Percentiles rank a stretch among this genome's conserved stretches.
phyloP scores from a whole-genome alignment of 2,329 filamentous ascomycete species.

The Karstenula rhodostoma region DNA sequence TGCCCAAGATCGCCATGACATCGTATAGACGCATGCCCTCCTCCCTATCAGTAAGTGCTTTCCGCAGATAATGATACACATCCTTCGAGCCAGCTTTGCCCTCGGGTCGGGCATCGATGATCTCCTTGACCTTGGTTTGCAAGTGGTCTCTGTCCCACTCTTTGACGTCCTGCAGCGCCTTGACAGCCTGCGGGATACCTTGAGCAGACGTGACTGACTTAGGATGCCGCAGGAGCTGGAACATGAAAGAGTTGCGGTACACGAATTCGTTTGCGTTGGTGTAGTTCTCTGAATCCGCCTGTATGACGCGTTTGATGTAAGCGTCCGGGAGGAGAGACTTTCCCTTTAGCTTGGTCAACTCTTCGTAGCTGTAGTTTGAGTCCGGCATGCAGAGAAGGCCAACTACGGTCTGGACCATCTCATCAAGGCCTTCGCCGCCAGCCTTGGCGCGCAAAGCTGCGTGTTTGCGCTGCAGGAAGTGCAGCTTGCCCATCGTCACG shows the following conservation, averaged over 20 bases:
- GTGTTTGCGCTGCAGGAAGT: constrained; percentile 79
- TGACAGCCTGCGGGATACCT: constrained; percentile 30
- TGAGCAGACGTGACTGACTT: constrained; percentile 17
- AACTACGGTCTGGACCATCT: constrained; percentile 47
- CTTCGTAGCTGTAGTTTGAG: constrained; percentile 35
- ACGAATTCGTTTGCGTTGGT: constrained; percentile 64
- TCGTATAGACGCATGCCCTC: constrained; percentile 47
- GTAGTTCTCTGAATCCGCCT: constrained; percentile 65
- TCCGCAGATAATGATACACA: constrained; percentile 45
- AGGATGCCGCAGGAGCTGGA: constrained; percentile 49
- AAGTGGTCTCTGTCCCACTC: constrained; percentile 39
- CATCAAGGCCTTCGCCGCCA: constrained; percentile 52
- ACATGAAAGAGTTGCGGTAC: constrained; percentile 66
- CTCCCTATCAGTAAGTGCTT: constrained; percentile 40
- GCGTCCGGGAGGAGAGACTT: constrained; percentile 44
- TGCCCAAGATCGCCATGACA: constrained; percentile 44
- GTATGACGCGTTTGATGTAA: constrained; percentile 62
- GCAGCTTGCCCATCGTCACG: constrained; percentile 81
- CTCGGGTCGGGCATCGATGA: constrained; percentile 37
- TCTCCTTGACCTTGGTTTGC: constrained; percentile 34
- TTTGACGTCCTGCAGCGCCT: constrained; percentile 26
- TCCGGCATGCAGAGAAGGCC: constrained; percentile 39
- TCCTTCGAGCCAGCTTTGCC: constrained; percentile 37
- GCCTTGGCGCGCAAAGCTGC: constrained; percentile 58
- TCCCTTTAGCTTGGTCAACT: constrained; percentile 33